These are phyloP conservation scores for Sporothrix luriei DNA, from an alignment of 2,329 filamentous ascomycete species.

Conservation along the genomic window DNA sequence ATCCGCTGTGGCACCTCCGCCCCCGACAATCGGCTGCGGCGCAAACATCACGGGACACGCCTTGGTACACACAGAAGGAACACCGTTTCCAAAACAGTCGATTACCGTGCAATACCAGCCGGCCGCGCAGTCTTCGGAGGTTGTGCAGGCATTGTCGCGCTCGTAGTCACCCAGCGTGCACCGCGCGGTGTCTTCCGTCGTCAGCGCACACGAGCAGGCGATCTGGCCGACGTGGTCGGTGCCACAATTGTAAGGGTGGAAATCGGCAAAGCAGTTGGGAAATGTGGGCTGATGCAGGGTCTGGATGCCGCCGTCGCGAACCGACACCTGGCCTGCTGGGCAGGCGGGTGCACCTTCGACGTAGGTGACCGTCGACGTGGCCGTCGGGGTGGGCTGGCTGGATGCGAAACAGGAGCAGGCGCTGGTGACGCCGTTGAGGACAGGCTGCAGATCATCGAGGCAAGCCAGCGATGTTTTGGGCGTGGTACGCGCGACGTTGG, in stretches of 20 bases:
- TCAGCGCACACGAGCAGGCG: slow-evolving; percentile 32
- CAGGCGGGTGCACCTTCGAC: slow-evolving; percentile 27
- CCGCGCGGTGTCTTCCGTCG: slow-evolving; percentile 29
- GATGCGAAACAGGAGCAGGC: slow-evolving; percentile 32
- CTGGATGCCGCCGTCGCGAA: neutral
- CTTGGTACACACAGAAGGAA: slow-evolving; percentile 28
- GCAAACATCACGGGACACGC: slow-evolving; percentile 29
- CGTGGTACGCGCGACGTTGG: slow-evolving; percentile 8
- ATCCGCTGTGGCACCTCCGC: neutral
- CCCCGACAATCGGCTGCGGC: neutral
- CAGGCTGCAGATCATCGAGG: slow-evolving; percentile 31
- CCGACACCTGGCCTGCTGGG: neutral
- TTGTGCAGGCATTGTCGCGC: slow-evolving; percentile 31
- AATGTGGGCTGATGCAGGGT: slow-evolving; percentile 30
- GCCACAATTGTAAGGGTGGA: slow-evolving; percentile 33
- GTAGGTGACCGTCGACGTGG: slow-evolving; percentile 26
- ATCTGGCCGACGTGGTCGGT: slow-evolving; percentile 29
- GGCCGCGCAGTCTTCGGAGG: slow-evolving; percentile 30
- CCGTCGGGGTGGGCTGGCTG: slow-evolving; percentile 21
- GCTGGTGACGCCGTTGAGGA: slow-evolving; percentile 21
- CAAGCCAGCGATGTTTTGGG: slow-evolving; percentile 30
- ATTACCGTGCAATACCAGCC: slow-evolving; percentile 32
- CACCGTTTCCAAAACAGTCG: slow-evolving; percentile 31
- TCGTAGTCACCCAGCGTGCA: slow-evolving; percentile 34
- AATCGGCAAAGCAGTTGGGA: slow-evolving; percentile 31